Conservation (phyloP, 805 yeast species). For the baker's yeast (Saccharomyces cerevisiae) region DNA sequence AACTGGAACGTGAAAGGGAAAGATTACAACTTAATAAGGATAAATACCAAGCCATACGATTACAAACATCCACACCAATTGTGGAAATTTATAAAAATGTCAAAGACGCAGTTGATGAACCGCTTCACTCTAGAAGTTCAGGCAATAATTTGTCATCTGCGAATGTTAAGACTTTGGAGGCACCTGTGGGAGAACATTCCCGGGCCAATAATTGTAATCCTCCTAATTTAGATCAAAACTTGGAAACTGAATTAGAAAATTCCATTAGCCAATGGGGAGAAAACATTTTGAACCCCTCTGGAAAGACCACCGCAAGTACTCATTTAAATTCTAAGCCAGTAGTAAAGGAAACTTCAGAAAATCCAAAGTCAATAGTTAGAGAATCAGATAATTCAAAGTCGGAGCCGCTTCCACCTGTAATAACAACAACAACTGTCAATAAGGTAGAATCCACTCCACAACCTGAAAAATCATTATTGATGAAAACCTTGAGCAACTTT, state of each 20-base stretch:
- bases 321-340: not conserved
- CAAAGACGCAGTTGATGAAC: conserved; percentile 73
- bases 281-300: conserved; percentile 5
- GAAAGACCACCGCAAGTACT: not conserved
- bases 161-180: conserved; percentile 4
- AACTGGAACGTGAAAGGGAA: conserved; percentile 75
- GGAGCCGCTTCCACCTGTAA: conserved; percentile 18
- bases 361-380: not conserved
- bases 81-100: conserved; percentile 87
- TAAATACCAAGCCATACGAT: conserved; percentile 60
- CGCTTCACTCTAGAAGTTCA: conserved; percentile 24
- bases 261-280: conserved; percentile 30
- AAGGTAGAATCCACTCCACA: conserved; percentile 30
- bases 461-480: conserved; percentile 66
- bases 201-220: not conserved
- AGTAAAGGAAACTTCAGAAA: not conserved
- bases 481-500: conserved; percentile 78
- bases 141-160: conserved; percentile 7
- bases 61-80: conserved; percentile 70
- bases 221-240: conserved; percentile 14
- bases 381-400: conserved; percentile 2
- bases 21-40: conserved; percentile 51
- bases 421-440: conserved; percentile 14
- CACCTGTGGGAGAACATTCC: conserved; percentile 1
- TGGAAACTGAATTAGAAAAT: conserved; percentile 25